Evolutionary conservation across 2,329 filamentous ascomycete genomes (phyloP), one percentile per base, ranked within the genome.

Genomic region (Ophioceras dolichostomum): DNA sequence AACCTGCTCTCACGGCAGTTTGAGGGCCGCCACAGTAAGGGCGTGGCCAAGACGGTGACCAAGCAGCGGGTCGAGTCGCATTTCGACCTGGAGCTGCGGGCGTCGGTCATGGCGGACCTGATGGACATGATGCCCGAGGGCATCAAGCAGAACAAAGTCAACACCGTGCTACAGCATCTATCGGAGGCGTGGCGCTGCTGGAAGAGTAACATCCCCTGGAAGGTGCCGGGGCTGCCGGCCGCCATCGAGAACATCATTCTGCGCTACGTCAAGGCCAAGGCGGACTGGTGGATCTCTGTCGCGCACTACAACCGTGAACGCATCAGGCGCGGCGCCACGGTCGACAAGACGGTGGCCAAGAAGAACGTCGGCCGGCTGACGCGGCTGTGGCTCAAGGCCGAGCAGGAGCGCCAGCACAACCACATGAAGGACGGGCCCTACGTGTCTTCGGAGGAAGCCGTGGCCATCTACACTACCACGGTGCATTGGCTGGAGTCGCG

Each of bases 101-200:
- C 93, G 13, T 95, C 91, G 0, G 91, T 98, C 46, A 98, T 98
- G 89, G 87, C 89, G 32, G 91, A 98, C 61, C 68, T 98, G 36
- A 95, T 95, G 83, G 91, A 98, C 53, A 98, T 98, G 93, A 98
- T 98, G 91, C 91, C 91, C 0, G 93, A 98, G 57, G 91, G 91
- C 47, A 96, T 98, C 65, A 95, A 95, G 60, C 91, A 98, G 57
- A 98, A 91, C 67, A 98, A 98, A 64, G 87, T 98, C 59, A 94
- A 98, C 59, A 94, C 88, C 2, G 89, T 98, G 32, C 67, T 98
- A 38, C 91, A 96, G 54, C 93, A 98, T 70, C 64, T 98, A 30
- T 96, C 89, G 0, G 91, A 98, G 64, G 91, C 91, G 12, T 98
- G 91, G 91, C 76, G 91, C 64, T 98, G 91, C 65, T 98, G 91